Evolutionary conservation across 768 basidiomycete genomes (phyloP).

Genomic region (Russula abietina): DNA sequence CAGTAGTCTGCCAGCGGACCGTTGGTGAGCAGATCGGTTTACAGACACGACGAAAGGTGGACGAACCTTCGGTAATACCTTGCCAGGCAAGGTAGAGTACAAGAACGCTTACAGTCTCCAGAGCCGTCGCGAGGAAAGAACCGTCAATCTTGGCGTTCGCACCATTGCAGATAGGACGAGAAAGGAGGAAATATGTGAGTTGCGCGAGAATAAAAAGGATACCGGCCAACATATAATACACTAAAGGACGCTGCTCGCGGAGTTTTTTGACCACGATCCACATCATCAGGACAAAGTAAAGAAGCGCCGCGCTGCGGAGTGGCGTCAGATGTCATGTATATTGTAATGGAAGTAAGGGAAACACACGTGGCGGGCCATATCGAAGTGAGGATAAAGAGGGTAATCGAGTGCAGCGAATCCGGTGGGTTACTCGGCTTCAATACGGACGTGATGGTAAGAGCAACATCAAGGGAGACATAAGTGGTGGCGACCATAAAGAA

Average conservation of each 20-base stretch:
- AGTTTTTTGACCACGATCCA: constrained; percentile 74
- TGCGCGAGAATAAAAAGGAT: constrained; percentile 74
- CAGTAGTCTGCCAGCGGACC: constrained; percentile 33
- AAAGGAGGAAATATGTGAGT: constrained; percentile 77
- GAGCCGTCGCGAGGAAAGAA: constrained; percentile 76
- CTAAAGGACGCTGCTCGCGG: constrained; percentile 72
- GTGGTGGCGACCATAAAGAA: constrained; percentile 65
- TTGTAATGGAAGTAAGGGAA: background rate
- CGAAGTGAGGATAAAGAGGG: constrained; percentile 75
- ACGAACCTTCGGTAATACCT: constrained; percentile 81
- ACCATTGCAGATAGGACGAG: constrained; percentile 65
- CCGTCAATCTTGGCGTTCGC: constrained; percentile 72
- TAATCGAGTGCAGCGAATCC: constrained; percentile 50
- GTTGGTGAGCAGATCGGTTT: background rate
- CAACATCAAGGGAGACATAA: constrained; percentile 84
- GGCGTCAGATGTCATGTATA: background rate
- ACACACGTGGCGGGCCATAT: constrained; percentile 76
- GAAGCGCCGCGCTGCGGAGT: constrained; percentile 47
- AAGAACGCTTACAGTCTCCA: constrained; percentile 71
- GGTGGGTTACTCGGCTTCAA: constrained; percentile 59
- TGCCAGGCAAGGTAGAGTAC: constrained; percentile 75
- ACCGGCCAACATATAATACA: constrained; percentile 70
- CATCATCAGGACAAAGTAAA: constrained; percentile 71
- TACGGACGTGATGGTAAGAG: constrained; percentile 53
- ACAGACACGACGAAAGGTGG: background rate